A percentile compares a stretch with the other conserved stretches of the same genome.
Conservation (phyloP, 2,329 filamentous ascomycete genomes). For the Aspergillus hortae region DNA sequence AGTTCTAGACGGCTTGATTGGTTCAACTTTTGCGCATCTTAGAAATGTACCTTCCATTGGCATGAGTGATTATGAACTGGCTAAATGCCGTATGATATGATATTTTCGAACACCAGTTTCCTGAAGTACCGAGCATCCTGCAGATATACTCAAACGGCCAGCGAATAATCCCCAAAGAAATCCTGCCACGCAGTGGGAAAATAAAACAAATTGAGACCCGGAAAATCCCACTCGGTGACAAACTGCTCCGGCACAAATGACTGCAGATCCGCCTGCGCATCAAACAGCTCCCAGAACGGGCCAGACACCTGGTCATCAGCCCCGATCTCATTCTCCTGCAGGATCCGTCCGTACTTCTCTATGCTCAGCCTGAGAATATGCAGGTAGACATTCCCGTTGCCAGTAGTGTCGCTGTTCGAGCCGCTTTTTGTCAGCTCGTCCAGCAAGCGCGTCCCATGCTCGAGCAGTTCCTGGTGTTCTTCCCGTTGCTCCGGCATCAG, state of each 20-base stretch:
- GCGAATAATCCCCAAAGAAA: constrained; percentile 45
- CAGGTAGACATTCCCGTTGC: constrained; percentile 47
- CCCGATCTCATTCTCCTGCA: constrained; percentile 34
- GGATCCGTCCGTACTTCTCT: constrained; percentile 48
- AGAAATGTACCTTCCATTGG: neutral
- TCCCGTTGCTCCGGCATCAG: constrained; percentile 44
- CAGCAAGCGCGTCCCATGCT: constrained; percentile 43
- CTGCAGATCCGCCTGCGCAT: constrained; percentile 48
- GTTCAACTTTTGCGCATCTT: constrained; percentile 1
- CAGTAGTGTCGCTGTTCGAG: constrained; percentile 30
- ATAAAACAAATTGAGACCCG: constrained; percentile 51
- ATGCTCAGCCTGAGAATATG: constrained; percentile 49
- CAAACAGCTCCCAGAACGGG: constrained; percentile 33
- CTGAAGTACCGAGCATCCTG: too few species aligned
- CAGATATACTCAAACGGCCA: constrained; percentile 16
- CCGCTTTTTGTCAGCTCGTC: constrained; percentile 39
- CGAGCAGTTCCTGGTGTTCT: constrained; percentile 40
- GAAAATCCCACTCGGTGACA: constrained; percentile 58
- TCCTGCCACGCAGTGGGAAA: constrained; percentile 48
- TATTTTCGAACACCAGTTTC: too few species aligned
- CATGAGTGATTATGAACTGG: neutral
- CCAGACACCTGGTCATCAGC: constrained; percentile 6
- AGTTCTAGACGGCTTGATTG: constrained; percentile 5
- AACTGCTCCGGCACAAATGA: constrained; percentile 55
- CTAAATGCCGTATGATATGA: neutral